phyloP scores from a whole-genome alignment of 2,329 filamentous ascomycete species.

The Diatrype stigma region DNA sequence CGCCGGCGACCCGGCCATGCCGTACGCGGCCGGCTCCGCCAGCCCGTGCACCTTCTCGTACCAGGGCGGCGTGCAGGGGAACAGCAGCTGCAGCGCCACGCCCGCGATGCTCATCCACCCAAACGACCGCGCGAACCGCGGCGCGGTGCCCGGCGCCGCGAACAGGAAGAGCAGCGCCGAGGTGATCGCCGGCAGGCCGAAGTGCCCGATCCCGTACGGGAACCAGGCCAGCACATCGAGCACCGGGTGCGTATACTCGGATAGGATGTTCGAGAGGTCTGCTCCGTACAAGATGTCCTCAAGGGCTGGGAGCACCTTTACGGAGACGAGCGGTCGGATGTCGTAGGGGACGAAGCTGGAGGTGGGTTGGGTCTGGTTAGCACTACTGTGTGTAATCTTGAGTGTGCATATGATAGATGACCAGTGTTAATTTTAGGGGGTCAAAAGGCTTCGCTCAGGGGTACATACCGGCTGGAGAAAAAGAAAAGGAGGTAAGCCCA shows the following conservation, averaged over 20 bases:
- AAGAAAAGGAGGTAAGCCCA: constrained; percentile 87
- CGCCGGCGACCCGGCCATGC: constrained; percentile 83
- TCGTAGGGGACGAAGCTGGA: constrained; percentile 81
- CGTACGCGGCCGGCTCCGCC: constrained; percentile 87
- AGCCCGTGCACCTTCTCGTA: constrained; percentile 92
- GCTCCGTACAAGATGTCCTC: constrained; percentile 97
- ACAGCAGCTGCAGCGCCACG: constrained; percentile 81
- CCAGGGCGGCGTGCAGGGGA: constrained; percentile 94
- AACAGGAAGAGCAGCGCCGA: constrained; percentile 81
- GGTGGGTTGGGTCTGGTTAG: neutral
- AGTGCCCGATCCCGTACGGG: constrained; percentile 88
- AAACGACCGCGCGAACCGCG: constrained; percentile 80
- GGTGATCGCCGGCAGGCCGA: constrained; percentile 77
- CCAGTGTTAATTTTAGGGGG: neutral
- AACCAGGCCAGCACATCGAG: constrained; percentile 90
- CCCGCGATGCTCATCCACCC: constrained; percentile 90
- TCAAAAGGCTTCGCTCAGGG: constrained; percentile 11
- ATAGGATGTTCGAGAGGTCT: constrained; percentile 93
- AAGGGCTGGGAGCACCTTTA: constrained; percentile 86
- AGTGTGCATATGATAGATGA: neutral
- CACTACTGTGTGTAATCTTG: neutral
- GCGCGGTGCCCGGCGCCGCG: constrained; percentile 77
- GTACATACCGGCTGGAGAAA: constrained; percentile 82
- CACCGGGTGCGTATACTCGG: constrained; percentile 77
- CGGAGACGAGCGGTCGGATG: constrained; percentile 91